These are phyloP conservation scores for Panaeolus cyanescens DNA, from an alignment of 768 basidiomycete species.

Conservation along the genomic window DNA sequence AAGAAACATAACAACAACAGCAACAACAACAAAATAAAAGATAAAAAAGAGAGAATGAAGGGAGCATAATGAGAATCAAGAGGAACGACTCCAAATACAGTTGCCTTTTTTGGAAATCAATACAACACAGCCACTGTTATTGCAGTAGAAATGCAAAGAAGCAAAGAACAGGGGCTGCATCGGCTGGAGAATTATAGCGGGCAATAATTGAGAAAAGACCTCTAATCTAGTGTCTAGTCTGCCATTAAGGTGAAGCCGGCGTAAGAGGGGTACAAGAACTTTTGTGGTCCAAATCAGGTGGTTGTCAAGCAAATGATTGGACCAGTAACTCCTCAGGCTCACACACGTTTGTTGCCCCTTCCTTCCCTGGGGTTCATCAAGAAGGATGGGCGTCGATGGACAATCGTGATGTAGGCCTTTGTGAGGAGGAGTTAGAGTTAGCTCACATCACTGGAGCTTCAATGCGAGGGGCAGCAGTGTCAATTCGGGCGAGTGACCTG, in stretches of 20 bases:
- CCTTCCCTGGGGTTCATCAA: not conserved
- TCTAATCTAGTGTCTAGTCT: slow-evolving; percentile 4
- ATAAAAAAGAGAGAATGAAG: not conserved
- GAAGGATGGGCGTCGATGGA: not conserved
- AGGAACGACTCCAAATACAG: not conserved
- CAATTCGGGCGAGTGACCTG: slow-evolving; percentile 59
- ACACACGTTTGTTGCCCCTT: not conserved
- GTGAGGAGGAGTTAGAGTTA: slow-evolving; percentile 15
- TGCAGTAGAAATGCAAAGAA: not conserved
- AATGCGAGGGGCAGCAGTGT: slow-evolving; percentile 40
- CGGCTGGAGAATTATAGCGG: not conserved
- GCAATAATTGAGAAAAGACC: not conserved
- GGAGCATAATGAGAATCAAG: not conserved
- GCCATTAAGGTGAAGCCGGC: slow-evolving; percentile 1
- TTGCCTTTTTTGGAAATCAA: slow-evolving; percentile 1
- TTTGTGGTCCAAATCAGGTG: not conserved
- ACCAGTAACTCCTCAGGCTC: not conserved
- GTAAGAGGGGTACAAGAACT: not conserved
- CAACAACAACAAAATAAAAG: not conserved
- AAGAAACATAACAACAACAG: not conserved
- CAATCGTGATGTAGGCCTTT: slow-evolving; percentile 13
- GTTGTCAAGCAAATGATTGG: not conserved
- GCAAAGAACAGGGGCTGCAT: not conserved
- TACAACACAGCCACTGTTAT: not conserved
- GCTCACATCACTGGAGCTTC: slow-evolving; percentile 39